Evolutionary conservation across 495 filamentous ascomycete species (phyloP), one percentile per base, ranked within the genome.

Genomic region (Pyrenula aspistea): DNA sequence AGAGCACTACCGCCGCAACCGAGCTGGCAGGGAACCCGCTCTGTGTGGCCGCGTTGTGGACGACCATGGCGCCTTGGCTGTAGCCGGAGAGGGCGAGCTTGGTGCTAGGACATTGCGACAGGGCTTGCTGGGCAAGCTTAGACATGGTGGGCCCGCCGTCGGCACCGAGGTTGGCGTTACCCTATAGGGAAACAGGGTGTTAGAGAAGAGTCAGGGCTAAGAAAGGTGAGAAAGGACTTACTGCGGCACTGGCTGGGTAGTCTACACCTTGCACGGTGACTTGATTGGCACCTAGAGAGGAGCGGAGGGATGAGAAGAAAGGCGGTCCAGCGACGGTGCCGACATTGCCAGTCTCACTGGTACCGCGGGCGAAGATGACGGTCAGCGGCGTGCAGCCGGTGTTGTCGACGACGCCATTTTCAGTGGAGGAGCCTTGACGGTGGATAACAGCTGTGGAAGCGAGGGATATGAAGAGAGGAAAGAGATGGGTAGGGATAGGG

Each of bases 21-120:
- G 68, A 61, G 12, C 57, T 57, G 0, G 70, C 57, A 24, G 61
- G 61, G 12, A 78, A 62, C 8, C 31, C 31, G 31, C 31, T 42
- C 51, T 65, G 62, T 36, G 49, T 65, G 12, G 71, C 70, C 2
- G 77, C 77, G 53, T 76, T 75, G 67, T 80, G 80, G 1, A 76
- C 72, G 12, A 79, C 65, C 70, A 77, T 73, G 0, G 70, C 71
- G 15, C 75, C 79, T 60, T 84, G 81, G 1, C 77, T 81, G 62
- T 84, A 86, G 24, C 82, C 83, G 4, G 74, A 72, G 10, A 80
- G 65, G n/a, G 83, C 75, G 55, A 85, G 71, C 64, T 83, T 80
- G 52, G 81, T 83, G 42, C 74, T 68, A 1, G 83, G 81, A 59
- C 82, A 86, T 23, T 72, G 63, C n/a, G 57, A 60, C 8, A 77